Evolutionary conservation across 192 early-diverging fungal species (phyloP).

Genomic region (Irineochytrium annulatum): DNA sequence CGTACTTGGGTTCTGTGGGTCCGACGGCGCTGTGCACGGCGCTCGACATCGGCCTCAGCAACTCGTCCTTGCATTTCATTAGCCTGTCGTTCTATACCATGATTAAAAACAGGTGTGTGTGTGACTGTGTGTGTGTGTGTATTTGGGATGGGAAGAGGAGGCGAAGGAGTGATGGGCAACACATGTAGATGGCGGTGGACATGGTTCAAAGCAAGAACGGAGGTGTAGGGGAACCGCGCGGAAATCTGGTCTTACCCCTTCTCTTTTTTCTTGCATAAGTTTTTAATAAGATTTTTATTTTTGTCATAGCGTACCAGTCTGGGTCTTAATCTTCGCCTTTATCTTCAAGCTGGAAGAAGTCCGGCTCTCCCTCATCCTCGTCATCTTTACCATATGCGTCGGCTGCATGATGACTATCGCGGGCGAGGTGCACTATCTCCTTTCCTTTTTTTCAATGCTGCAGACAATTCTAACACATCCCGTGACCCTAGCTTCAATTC

Average conservation of each 20-base stretch:
- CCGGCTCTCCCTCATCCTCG: slow-evolving; percentile 56
- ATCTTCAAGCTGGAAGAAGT: slow-evolving; percentile 78
- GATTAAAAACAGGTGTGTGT: slow-evolving; percentile 38
- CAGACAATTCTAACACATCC: background rate
- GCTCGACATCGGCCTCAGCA: slow-evolving; percentile 27
- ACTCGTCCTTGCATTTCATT: slow-evolving; percentile 53
- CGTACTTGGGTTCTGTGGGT: slow-evolving; percentile 3
- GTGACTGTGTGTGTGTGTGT: no score
- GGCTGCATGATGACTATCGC: slow-evolving; percentile 85
- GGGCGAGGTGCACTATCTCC: slow-evolving; percentile 18
- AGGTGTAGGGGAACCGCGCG: no score
- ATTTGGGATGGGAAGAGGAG: no score
- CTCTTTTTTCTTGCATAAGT: no score
- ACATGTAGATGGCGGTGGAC: no score
- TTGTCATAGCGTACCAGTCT: slow-evolving; percentile 40
- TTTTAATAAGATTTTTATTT: no score
- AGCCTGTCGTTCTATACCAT: slow-evolving; percentile 89
- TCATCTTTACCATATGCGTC: slow-evolving; percentile 73
- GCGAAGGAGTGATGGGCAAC: no score
- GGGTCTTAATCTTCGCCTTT: slow-evolving; percentile 80
- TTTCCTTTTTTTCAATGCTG: background rate
- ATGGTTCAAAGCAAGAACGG: no score
- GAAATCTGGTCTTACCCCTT: no score
- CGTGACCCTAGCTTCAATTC: slow-evolving; percentile 64
- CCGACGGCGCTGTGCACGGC: slow-evolving; percentile 20